phyloP scores from a whole-genome alignment of 495 filamentous ascomycete species.

The Aspergillus sclerotiicarbonarius region DNA sequence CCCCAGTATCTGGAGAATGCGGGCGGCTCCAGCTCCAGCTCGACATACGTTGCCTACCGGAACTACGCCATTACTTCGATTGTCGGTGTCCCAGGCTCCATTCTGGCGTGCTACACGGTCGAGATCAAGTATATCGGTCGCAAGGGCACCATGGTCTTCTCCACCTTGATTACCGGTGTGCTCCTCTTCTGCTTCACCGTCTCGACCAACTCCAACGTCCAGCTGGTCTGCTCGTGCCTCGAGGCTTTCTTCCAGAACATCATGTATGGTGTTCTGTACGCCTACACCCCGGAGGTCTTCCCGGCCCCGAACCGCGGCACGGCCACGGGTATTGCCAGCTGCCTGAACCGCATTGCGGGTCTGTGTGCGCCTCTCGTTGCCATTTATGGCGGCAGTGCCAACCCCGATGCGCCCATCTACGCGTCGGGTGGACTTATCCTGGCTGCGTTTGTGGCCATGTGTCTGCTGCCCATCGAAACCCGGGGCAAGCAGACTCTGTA shows the following conservation, averaged over 20 bases:
- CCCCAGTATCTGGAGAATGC: conserved; percentile 54
- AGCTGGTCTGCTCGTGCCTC: conserved; percentile 52
- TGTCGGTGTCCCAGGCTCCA: conserved; percentile 55
- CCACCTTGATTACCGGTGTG: conserved; percentile 54
- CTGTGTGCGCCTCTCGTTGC: conserved; percentile 59
- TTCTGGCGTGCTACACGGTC: conserved; percentile 55
- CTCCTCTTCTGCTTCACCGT: conserved; percentile 60
- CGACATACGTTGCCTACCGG: conserved; percentile 53
- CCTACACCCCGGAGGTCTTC: conserved; percentile 62
- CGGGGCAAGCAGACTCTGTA: conserved; percentile 49
- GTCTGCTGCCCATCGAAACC: conserved; percentile 53
- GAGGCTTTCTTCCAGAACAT: conserved; percentile 63
- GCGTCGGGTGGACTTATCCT: conserved; percentile 52
- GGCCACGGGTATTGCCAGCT: conserved; percentile 56
- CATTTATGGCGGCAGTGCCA: conserved; percentile 42
- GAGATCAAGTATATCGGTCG: conserved; percentile 59
- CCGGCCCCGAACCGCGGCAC: conserved; percentile 58
- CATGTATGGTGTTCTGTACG: conserved; percentile 63
- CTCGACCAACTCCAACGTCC: conserved; percentile 44
- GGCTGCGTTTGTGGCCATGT: conserved; percentile 52
- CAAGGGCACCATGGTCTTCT: conserved; percentile 56
- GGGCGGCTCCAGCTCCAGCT: conserved; percentile 32
- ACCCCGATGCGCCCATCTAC: conserved; percentile 51
- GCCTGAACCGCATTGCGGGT: conserved; percentile 56
- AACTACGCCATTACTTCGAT: conserved; percentile 60